These are phyloP conservation scores for Colletotrichum liriopes DNA, from an alignment of 2,329 filamentous ascomycete genomes.

Conservation along the genomic window DNA sequence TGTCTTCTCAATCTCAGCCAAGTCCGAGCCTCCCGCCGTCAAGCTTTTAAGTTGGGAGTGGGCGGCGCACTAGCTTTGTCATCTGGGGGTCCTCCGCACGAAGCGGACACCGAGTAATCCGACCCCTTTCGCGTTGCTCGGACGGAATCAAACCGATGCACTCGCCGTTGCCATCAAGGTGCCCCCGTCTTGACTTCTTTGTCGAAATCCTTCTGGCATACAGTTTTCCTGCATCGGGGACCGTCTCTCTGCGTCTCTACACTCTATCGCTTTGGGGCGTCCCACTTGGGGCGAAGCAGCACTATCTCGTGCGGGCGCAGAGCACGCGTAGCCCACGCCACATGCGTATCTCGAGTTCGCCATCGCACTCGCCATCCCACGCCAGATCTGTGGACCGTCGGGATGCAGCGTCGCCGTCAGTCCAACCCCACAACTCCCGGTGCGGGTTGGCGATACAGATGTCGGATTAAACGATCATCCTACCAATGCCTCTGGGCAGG, in stretches of 20 bases:
- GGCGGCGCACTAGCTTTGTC: slow-evolving; percentile 11
- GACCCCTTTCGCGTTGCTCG: not conserved
- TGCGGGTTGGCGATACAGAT: slow-evolving; percentile 17
- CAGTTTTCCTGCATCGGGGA: not conserved
- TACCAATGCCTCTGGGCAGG: slow-evolving; percentile 22
- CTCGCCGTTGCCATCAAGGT: not conserved
- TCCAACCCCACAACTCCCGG: slow-evolving; percentile 23
- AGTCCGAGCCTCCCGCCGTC: slow-evolving; percentile 37
- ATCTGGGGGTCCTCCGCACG: not conserved
- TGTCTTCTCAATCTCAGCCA: slow-evolving; percentile 21
- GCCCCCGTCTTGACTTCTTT: not conserved
- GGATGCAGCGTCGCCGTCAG: slow-evolving; percentile 11
- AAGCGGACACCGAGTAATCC: slow-evolving; percentile 9
- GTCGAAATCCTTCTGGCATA: not conserved
- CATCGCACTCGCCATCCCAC: slow-evolving; percentile 30
- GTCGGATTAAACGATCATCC: slow-evolving; percentile 33
- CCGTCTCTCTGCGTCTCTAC: not conserved
- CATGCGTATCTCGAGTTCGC: slow-evolving; percentile 25
- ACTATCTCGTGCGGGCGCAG: slow-evolving; percentile 34
- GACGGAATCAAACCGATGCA: not conserved
- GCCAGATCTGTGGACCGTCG: slow-evolving; percentile 26
- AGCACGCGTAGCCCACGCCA: slow-evolving; percentile 34
- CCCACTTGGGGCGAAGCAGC: slow-evolving; percentile 24
- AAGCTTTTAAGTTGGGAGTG: slow-evolving; percentile 19
- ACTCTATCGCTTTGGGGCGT: slow-evolving; percentile 5